phyloP scores from a whole-genome alignment of 768 basidiomycete species.

The Boletus fagicola region DNA sequence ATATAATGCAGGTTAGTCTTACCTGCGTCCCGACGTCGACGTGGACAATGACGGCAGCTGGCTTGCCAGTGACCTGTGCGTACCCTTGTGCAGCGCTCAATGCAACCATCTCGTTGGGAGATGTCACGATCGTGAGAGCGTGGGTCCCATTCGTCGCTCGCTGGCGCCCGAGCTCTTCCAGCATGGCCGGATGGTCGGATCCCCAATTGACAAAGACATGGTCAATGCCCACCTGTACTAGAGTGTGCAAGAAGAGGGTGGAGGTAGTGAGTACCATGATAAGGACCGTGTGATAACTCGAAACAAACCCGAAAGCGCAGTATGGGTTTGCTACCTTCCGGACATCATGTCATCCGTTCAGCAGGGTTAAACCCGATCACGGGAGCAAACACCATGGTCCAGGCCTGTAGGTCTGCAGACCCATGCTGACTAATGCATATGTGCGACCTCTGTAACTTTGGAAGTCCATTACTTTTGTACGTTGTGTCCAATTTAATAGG shows the following conservation, averaged over 20 bases:
- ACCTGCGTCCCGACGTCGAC: slow-evolving; percentile 72
- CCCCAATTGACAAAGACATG: slow-evolving; percentile 78
- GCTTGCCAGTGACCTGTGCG: slow-evolving; percentile 60
- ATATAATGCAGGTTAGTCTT: slow-evolving; percentile 1
- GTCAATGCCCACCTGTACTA: slow-evolving; percentile 57
- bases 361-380: not conserved
- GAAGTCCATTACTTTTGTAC: no score
- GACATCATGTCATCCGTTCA: not conserved
- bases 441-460: no score
- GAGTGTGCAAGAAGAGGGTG: slow-evolving; percentile 56
- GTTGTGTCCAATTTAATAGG: no score
- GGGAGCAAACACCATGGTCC: no score
- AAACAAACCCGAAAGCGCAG: not conserved
- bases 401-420: no score
- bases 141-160: slow-evolving; percentile 38
- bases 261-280: slow-evolving; percentile 54
- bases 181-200: slow-evolving; percentile 68
- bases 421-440: not conserved
- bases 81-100: slow-evolving; percentile 72
- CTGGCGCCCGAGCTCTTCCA: slow-evolving; percentile 67
- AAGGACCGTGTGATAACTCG: not conserved
- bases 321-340: not conserved
- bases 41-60: slow-evolving; percentile 72
- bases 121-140: slow-evolving; percentile 55
- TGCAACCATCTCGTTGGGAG: slow-evolving; percentile 77